Base-by-base conservation (phyloP, 1,139 yeast genomes). In the Suhomyces guaymorum region DNA sequence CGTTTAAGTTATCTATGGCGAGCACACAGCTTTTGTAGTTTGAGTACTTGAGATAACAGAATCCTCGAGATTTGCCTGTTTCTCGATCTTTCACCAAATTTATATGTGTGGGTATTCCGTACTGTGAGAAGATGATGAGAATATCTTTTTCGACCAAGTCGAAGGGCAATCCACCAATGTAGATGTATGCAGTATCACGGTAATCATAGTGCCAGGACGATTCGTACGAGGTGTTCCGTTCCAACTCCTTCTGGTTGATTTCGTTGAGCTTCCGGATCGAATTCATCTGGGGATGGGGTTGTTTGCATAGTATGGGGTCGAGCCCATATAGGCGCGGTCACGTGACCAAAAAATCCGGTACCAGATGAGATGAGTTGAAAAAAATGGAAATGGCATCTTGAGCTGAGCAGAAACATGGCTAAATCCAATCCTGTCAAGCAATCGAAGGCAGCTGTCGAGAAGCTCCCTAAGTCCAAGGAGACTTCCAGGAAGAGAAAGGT, bases 201-300 rank as follows among this genome's bases (percentile, higher is more conserved):
- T 82, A 88, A 46, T 90, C 96, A 46, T 79, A 73, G 54, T 90
- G 97, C 97, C 97, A 90, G 8, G 96, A 87, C 1, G 84, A 85
- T 5, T 69, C 64, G 26, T 73, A 72, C 0, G 81, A 57, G 0
- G 80, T 73, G n/a, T 82, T 80, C 12, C 64, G 63, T 14, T 70
- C 74, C 16, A 90, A 66, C 54, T 90, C 97, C 41, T 69, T 70
- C 38, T 78, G 78, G 52, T 82, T 88, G 33, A 88, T 72, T 33
- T 68, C 67, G 48, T 80, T 74, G 21, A 83, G 78, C 42, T 75
- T 73, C 37, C 61, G 61, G 22, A 72, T 66, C 10, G 67, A 56
- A 44, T 70, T 70, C 77, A 72, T 72, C 5, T 26, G 23, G 13
- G 16, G 20, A 15, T 14, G n/a, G 15, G 15, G 8, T 8, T 17